Evolutionary conservation across 257 asterid genomes (phyloP).

Genomic region (Agastache rugosa): DNA sequence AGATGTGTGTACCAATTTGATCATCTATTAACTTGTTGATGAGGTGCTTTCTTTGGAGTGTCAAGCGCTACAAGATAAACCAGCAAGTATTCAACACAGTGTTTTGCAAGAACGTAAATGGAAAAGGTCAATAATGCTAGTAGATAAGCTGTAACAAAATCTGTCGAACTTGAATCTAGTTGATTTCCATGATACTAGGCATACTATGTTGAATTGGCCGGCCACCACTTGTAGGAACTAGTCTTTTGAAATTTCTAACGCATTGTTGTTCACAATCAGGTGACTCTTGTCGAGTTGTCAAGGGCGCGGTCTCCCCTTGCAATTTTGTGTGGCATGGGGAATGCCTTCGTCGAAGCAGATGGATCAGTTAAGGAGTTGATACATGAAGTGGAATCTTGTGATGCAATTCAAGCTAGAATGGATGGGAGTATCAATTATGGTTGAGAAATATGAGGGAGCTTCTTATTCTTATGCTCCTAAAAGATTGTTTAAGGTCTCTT

Average conservation of each 20-base stretch:
- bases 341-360: conserved; percentile 57
- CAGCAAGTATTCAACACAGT: neutral
- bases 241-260: conserved; percentile 22
- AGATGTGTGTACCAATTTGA: neutral
- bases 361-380: conserved; percentile 52
- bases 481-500: conserved; percentile 54
- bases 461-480: conserved; percentile 46
- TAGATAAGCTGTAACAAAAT: neutral
- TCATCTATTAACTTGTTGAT: neutral
- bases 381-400: conserved; percentile 51
- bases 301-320: conserved; percentile 49
- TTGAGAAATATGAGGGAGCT: conserved; percentile 57
- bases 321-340: conserved; percentile 50
- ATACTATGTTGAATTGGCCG: neutral
- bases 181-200: neutral
- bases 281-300: conserved; percentile 64
- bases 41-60: neutral
- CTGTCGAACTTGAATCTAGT: neutral
- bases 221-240: neutral
- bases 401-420: conserved; percentile 69
- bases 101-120: neutral
- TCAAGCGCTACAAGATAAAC: neutral
- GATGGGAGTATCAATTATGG: conserved; percentile 52
- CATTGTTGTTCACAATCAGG: conserved; percentile 45
- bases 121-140: neutral